Evolutionary conservation across 208 protist genomes (phyloP).

Genomic region (Leishmania aethiopica): DNA sequence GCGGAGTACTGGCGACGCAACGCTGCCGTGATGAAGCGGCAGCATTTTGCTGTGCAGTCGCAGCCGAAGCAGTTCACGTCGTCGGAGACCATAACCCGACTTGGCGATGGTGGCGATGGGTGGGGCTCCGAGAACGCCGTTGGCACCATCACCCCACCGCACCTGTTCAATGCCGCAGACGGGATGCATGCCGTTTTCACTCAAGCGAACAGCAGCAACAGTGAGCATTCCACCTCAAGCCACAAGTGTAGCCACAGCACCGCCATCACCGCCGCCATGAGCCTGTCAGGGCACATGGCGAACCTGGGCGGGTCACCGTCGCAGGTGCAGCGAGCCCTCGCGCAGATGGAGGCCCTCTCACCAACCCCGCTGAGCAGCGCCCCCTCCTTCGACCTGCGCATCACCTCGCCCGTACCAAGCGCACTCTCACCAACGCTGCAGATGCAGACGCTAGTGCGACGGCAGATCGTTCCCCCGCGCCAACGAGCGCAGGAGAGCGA

Average conservation of each 20-base stretch:
- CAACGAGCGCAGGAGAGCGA: not conserved
- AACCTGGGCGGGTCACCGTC: conserved; percentile 18
- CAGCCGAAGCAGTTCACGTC: conserved; percentile 10
- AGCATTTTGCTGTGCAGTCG: conserved; percentile 29
- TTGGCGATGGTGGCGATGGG: not conserved
- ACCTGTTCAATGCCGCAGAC: not conserved
- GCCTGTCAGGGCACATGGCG: not conserved
- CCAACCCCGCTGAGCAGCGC: conserved; percentile 28
- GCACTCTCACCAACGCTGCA: conserved; percentile 6
- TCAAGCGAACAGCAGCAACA: not conserved
- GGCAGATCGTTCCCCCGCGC: not conserved
- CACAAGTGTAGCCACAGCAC: not conserved
- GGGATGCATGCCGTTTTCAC: no score
- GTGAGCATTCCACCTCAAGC: not conserved
- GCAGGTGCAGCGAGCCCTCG: conserved; percentile 27
- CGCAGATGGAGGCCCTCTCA: conserved; percentile 30
- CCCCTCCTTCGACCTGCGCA: conserved; percentile 29
- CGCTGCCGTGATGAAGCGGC: conserved; percentile 35
- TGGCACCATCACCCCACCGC: not conserved
- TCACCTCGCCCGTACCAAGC: conserved; percentile 2
- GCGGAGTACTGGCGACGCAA: conserved; percentile 70
- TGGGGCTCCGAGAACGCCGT: not conserved
- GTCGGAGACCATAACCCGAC: not conserved
- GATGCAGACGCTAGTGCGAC: conserved; percentile 8
- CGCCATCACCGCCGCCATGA: not conserved